Evolutionary conservation across 805 yeast species (phyloP).

Genomic region (Tanozyma kutaoensis): DNA sequence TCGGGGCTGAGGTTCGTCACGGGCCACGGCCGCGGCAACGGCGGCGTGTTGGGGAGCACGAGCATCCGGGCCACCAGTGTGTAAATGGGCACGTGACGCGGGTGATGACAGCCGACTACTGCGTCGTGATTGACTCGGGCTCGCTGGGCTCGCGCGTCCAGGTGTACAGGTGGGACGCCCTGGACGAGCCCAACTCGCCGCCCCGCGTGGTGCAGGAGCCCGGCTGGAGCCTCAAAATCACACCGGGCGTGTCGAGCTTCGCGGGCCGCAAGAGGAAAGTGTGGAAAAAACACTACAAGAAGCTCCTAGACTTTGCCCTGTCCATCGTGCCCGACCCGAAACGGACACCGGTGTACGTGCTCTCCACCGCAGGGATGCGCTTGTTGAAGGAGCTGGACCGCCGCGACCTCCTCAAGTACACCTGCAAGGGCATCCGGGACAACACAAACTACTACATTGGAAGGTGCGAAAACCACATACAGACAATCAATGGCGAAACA

Average conservation of each 20-base stretch:
- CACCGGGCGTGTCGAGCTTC: slow-evolving; percentile 77
- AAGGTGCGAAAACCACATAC: slow-evolving; percentile 58
- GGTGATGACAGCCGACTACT: too few species aligned
- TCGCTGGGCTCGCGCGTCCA: slow-evolving; percentile 89
- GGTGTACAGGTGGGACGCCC: slow-evolving; percentile 66
- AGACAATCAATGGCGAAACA: slow-evolving; percentile 84
- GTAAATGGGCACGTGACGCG: too few species aligned
- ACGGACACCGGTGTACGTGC: slow-evolving; percentile 78
- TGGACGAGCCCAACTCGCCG: slow-evolving; percentile 25
- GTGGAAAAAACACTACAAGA: slow-evolving; percentile 60
- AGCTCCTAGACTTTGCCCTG: slow-evolving; percentile 57
- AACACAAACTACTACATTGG: slow-evolving; percentile 44
- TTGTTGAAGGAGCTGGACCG: slow-evolving; percentile 46
- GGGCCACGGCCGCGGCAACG: slow-evolving; percentile 2
- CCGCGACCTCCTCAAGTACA: slow-evolving; percentile 36
- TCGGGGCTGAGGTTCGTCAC: background rate
- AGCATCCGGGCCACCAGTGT: too few species aligned
- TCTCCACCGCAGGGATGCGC: slow-evolving; percentile 97
- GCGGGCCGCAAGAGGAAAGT: slow-evolving; percentile 30
- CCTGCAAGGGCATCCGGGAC: slow-evolving; percentile 44
- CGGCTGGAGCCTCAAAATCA: slow-evolving; percentile 58
- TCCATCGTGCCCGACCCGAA: slow-evolving; percentile 50
- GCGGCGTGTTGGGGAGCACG: slow-evolving; percentile 21
- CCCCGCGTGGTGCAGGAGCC: slow-evolving; percentile 54
- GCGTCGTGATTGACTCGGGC: slow-evolving; percentile 89